These are phyloP conservation scores for Microthyrium microscopicum DNA, from an alignment of 2,329 filamentous ascomycete species.

Conservation along the genomic window DNA sequence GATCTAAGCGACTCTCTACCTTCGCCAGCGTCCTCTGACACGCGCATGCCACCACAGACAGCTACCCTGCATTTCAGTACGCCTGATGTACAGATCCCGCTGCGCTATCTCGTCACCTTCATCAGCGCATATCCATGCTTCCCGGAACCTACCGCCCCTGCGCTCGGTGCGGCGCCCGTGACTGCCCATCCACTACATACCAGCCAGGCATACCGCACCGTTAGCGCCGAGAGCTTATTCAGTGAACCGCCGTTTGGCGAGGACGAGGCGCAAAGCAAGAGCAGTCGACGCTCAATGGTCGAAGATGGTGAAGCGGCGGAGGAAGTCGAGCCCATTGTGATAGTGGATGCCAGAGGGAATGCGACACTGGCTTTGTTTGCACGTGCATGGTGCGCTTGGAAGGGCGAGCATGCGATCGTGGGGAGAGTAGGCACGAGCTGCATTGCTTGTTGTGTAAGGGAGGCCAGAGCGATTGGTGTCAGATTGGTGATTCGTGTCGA, in stretches of 20 bases:
- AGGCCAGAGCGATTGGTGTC: slow-evolving; percentile 55
- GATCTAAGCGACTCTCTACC: slow-evolving; percentile 5
- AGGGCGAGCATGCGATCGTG: slow-evolving; percentile 57
- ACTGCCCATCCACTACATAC: slow-evolving; percentile 24
- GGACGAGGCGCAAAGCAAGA: no score
- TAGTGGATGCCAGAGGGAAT: slow-evolving; percentile 37
- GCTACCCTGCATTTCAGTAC: not conserved
- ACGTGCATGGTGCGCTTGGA: slow-evolving; percentile 55
- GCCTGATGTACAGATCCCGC: slow-evolving; percentile 10
- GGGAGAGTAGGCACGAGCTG: slow-evolving; percentile 52
- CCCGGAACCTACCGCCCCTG: slow-evolving; percentile 18
- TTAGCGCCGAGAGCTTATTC: slow-evolving; percentile 19
- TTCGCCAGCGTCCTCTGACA: not conserved
- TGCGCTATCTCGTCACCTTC: slow-evolving; percentile 36
- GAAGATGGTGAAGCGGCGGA: slow-evolving; percentile 9
- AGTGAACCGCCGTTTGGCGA: no score
- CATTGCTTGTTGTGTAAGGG: slow-evolving; percentile 55
- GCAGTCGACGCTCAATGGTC: no score
- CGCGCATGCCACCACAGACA: not conserved
- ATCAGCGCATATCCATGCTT: slow-evolving; percentile 37
- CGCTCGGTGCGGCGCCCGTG: slow-evolving; percentile 7
- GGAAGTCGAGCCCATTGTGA: slow-evolving; percentile 15
- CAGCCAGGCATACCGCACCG: slow-evolving; percentile 20
- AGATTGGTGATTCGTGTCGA: slow-evolving; percentile 40
- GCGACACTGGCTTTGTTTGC: slow-evolving; percentile 54